These are phyloP conservation scores for Trypanosoma cruzi DNA, from an alignment of 208 protist species.

Conservation along the genomic window DNA sequence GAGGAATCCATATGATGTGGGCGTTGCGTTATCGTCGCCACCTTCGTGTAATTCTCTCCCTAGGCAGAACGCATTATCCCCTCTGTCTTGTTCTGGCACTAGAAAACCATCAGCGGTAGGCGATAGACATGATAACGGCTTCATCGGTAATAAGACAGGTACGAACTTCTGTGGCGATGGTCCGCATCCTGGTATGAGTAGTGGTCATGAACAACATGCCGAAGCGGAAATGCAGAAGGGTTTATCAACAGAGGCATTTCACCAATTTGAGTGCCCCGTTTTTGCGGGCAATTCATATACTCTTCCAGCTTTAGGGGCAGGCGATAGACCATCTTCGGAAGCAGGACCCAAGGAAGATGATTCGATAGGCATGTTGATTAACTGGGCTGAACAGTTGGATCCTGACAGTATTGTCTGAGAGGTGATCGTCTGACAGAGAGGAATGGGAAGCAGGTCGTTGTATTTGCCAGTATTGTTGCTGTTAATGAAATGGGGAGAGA, in stretches of 20 bases:
- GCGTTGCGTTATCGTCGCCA: constrained; percentile 8
- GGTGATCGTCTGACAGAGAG: no score
- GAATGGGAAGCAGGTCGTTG: neutral
- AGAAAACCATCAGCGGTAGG: neutral
- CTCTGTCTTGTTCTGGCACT: neutral
- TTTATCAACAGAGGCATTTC: neutral
- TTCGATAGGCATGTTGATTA: constrained; percentile 39
- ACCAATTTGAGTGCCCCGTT: neutral
- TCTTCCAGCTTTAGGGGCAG: no score
- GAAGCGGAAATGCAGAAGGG: neutral
- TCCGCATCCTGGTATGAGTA: neutral
- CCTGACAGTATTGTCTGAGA: constrained; percentile 33
- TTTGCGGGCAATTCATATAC: neutral
- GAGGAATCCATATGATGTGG: constrained; percentile 22
- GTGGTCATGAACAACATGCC: neutral
- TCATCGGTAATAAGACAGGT: neutral
- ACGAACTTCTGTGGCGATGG: neutral
- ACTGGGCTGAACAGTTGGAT: constrained; percentile 58
- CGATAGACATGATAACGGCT: neutral
- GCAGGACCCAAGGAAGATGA: constrained; percentile 37
- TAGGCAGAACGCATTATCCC: neutral
- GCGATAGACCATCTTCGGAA: neutral
- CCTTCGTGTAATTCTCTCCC: neutral
- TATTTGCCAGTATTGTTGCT: neutral
- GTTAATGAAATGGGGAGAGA: neutral